Percentiles rank a stretch among this genome's conserved stretches.
These are phyloP conservation scores for Avicennia marina DNA, from an alignment of 257 asterid species.

Conservation along the genomic window DNA sequence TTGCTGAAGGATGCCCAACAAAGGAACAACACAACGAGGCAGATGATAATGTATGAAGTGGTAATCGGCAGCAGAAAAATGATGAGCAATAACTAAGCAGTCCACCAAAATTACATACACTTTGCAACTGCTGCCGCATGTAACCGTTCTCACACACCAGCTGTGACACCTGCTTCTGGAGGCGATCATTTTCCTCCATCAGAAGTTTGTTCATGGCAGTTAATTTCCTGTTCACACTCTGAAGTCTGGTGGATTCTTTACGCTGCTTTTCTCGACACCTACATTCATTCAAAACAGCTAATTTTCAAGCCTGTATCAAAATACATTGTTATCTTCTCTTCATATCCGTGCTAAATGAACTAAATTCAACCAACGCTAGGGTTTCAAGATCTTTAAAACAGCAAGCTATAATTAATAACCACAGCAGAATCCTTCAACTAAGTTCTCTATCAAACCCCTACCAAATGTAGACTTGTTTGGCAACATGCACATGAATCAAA, in stretches of 20 bases:
- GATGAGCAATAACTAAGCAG: not conserved
- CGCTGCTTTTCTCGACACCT: constrained; percentile 97
- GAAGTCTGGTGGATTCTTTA: constrained; percentile 74
- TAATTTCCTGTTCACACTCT: constrained; percentile 82
- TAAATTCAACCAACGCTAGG: not conserved
- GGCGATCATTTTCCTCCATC: constrained; percentile 96
- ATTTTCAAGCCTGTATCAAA: not conserved
- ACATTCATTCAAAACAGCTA: constrained; percentile 12
- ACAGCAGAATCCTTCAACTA: not conserved
- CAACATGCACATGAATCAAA: not conserved
- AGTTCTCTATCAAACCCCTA: too few species aligned
- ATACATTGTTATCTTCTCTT: not conserved
- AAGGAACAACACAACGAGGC: not conserved
- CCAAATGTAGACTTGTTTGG: too few species aligned
- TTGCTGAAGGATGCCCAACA: not conserved
- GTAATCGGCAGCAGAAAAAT: not conserved
- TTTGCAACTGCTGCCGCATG: constrained; percentile 79
- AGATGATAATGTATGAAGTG: not conserved
- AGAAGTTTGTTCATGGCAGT: constrained; percentile 81
- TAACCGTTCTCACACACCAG: constrained; percentile 83
- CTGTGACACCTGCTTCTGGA: constrained; percentile 93
- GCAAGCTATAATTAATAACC: not conserved
- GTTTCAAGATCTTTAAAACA: not conserved
- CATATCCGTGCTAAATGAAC: not conserved
- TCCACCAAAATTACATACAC: constrained; percentile 40